Base-by-base conservation (phyloP, 108 stramenopile species). In the Seminavis robusta region DNA sequence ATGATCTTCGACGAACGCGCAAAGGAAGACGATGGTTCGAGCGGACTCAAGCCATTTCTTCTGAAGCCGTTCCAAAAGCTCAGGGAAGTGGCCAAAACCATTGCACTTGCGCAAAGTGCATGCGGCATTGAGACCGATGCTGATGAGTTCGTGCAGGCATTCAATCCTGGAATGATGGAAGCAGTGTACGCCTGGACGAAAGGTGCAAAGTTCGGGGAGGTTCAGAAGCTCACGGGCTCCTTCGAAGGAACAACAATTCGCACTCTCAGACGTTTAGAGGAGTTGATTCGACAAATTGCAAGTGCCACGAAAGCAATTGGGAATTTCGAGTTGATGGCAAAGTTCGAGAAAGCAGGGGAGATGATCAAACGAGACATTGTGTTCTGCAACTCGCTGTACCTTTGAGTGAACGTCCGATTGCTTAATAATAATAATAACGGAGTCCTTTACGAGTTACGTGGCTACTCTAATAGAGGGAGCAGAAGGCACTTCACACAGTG, bases 231-330 rank as follows among this genome's bases (percentile, higher is more conserved):
- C 15, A 98, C 98, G 3, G 92, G 92, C 29, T 77, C 88, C 5
- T 98, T 92, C 62, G 99, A 99, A 76, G 99, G 99, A 4, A 94
- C 94, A 3, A 95, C 98, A 31, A 98, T 99, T 51, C 94, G 98
- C 19, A 74, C 90, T 0, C 71, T 99, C 39, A 83, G 98, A 30
- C 78, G 99, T 25, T 71, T 98, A 36, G 99, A 98, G 65, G 99
- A 99, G 61, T 77, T 99, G n/a, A 76, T 98, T 0, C 84, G 98
- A 47, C 98, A 99, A 64, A 84, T 99, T 30, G 73, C 86, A 15
- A 77, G 74, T 63, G 97, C 98, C 16, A 75, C 95, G 1, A 80
- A 80, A 55, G 86, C 96, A 24, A 92, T 99, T 40, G 99, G 99
- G 10, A 96, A 98, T 59, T 73, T 79, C 7, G 95, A 95, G 61